These are phyloP conservation scores for Artomyces pyxidatus DNA, from an alignment of 768 basidiomycete species.

Conservation along the genomic window DNA sequence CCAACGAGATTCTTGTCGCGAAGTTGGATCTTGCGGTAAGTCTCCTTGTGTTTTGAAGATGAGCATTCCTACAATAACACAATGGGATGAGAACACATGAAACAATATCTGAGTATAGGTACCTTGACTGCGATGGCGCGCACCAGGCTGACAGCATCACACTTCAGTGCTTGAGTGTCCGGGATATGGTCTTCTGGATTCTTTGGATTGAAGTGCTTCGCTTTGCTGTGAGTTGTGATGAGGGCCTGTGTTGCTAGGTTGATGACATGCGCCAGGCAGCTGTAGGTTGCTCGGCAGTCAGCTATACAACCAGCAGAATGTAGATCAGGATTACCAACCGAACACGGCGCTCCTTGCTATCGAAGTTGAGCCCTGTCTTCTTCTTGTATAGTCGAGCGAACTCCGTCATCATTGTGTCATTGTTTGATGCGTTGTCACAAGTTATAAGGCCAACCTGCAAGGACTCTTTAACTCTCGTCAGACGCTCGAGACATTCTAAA, in stretches of 20 bases:
- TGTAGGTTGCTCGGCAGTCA: background rate
- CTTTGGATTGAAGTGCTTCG: slow-evolving; percentile 20
- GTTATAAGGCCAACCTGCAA: slow-evolving; percentile 28
- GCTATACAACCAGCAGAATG: background rate
- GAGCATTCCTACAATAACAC: slow-evolving; percentile 13
- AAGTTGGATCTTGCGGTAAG: slow-evolving; percentile 16
- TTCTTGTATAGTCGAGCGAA: slow-evolving; percentile 14
- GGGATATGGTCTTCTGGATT: slow-evolving; percentile 13
- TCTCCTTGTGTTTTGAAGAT: slow-evolving; percentile 21
- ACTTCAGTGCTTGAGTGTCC: background rate
- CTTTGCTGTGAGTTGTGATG: slow-evolving; percentile 19
- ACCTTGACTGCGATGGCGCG: slow-evolving; percentile 22
- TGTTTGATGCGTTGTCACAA: slow-evolving; percentile 31
- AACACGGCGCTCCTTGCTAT: slow-evolving; percentile 7
- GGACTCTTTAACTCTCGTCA: background rate
- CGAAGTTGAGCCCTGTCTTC: slow-evolving; percentile 3
- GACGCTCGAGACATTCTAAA: background rate
- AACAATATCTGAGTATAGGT: background rate
- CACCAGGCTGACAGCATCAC: slow-evolving; percentile 23
- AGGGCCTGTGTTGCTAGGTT: slow-evolving; percentile 26
- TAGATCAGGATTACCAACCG: slow-evolving; percentile 4
- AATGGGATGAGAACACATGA: background rate
- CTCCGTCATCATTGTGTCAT: slow-evolving; percentile 26
- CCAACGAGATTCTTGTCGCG: background rate
- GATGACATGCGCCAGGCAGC: slow-evolving; percentile 28